Percentiles rank a stretch among this genome's conserved stretches.
phyloP scores from a whole-genome alignment of 345 rosid genomes.

The Murraya paniculata region DNA sequence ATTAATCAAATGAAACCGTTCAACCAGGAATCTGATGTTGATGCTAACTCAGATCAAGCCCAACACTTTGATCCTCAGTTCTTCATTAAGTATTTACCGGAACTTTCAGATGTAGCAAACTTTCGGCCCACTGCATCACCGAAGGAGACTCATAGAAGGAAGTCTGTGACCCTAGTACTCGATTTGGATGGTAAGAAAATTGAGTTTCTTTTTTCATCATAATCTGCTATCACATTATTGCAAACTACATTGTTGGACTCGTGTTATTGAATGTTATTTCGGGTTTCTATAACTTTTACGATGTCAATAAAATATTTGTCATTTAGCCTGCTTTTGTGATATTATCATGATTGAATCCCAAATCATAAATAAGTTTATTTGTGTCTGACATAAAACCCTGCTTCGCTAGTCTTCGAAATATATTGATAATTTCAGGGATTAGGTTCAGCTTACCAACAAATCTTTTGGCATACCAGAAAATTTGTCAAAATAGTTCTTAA shows the following conservation, averaged over 20 bases:
- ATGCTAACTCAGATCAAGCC: constrained; percentile 47
- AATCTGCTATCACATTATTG: background rate
- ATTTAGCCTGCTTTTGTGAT: background rate
- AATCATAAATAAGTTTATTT: background rate
- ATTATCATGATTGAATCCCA: background rate
- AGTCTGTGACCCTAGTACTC: constrained; percentile 75
- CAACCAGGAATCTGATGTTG: constrained; percentile 45
- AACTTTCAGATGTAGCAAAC: constrained; percentile 67
- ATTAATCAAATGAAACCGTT: constrained; percentile 58
- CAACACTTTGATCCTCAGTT: constrained; percentile 82
- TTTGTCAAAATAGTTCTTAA: background rate
- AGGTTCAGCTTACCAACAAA: background rate
- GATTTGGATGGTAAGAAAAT: constrained; percentile 85
- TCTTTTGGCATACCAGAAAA: background rate
- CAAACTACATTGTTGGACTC: background rate
- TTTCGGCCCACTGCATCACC: constrained; percentile 39
- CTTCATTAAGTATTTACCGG: constrained; percentile 71
- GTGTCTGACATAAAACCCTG: background rate
- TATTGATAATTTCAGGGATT: background rate
- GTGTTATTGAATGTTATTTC: background rate
- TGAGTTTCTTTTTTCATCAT: background rate
- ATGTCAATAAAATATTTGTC: background rate
- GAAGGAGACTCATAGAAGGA: constrained; percentile 49
- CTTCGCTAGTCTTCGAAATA: background rate
- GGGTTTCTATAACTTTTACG: background rate